Base-by-base conservation (phyloP, 2,329 filamentous ascomycete species). In the Botrytis porri region DNA sequence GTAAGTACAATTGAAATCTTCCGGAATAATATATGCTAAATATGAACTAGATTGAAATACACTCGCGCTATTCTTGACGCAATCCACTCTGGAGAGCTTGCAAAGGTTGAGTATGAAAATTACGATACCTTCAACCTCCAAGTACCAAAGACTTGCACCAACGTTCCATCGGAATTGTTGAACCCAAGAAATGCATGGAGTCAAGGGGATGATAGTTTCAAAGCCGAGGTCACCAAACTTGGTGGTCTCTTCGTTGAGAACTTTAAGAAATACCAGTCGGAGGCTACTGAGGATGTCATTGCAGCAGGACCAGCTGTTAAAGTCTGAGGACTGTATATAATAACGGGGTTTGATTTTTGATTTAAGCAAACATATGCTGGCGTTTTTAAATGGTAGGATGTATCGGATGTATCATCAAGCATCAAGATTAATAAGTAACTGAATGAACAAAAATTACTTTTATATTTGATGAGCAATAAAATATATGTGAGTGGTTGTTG, bases 11-110 rank as follows among this genome's bases (percentile, higher is more conserved):
- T 12, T 12, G 18, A 35, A 45, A 57, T 25, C 16, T 18, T n/a
- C 51, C 25, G 3, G n/a, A 25, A 45, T 29, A 57, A 41, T 37
- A 25, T 25, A 59, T 70, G 69, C 75, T 77, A 75, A 75, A 78
- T 62, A 69, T 29, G 43, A 6, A 14, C 65, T 59, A 81, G 80
- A 76, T 89, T 98, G 83, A 98, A 98, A 87, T 99, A 98, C 88
- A 99, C 96, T 57, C 95, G 96, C 80, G 95, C 96, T 80, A 98
- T 99, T 83, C 91, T 99, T 79, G 95, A 99, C 84, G 93, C 95
- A 82, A 98, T 99, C 85, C 96, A 99, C 91, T 95, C 90, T 70
- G 96, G 96, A 79, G 94, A 97, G 85, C 93, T 99, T 78, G 94
- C 94, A 81, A 93, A 97, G 80, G 92, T 89, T 76, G 92, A 97